Evolutionary conservation across 148 eudicot genomes (phyloP), one percentile per base, ranked within the genome.

Genomic region (Mesembryanthemum crystallinum): DNA sequence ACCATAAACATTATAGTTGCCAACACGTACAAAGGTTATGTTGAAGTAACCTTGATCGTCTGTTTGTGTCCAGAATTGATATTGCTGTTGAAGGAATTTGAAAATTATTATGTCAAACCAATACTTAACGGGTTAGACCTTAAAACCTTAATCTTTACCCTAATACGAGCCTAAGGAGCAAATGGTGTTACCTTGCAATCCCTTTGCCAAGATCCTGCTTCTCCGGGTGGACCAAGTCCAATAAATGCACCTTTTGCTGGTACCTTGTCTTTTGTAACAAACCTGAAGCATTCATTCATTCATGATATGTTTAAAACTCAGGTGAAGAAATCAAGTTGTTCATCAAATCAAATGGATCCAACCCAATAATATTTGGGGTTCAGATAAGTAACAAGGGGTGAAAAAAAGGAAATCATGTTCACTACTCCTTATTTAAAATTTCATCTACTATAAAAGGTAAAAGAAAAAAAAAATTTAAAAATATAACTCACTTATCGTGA

Each of bases 61-160:
- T 18, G 90, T 79, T 51, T 47, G 87, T 5, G 90, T 84, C 98
- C 98, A 91, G 47, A 91, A 91, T 49, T 91, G 97, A 67, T 91
- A 91, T 7, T 85, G 87, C 97, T 91, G 81, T 70, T 24, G 20
- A 32, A 61, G 13, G 32, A 54, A 7, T 52, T 49, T 23, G 28
- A 65, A 42, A 45, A 24, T 1, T 54, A 71, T 77, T n/a, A n/a
- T n/a, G n/a, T n/a, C n/a, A n/a, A n/a, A n/a, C n/a, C n/a, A n/a
- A n/a, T n/a, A n/a, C n/a, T n/a, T n/a, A n/a, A n/a, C n/a, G n/a
- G n/a, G n/a, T n/a, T n/a, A n/a, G n/a, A n/a, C n/a, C n/a, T n/a
- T n/a, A n/a, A n/a, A n/a, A n/a, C n/a, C n/a, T n/a, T n/a, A n/a
- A n/a, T n/a, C n/a, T n/a, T n/a, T n/a, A n/a, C n/a, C n/a, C n/a